phyloP scores from a whole-genome alignment of 2,329 filamentous ascomycete genomes.

The Aureobasidium melanogenum region DNA sequence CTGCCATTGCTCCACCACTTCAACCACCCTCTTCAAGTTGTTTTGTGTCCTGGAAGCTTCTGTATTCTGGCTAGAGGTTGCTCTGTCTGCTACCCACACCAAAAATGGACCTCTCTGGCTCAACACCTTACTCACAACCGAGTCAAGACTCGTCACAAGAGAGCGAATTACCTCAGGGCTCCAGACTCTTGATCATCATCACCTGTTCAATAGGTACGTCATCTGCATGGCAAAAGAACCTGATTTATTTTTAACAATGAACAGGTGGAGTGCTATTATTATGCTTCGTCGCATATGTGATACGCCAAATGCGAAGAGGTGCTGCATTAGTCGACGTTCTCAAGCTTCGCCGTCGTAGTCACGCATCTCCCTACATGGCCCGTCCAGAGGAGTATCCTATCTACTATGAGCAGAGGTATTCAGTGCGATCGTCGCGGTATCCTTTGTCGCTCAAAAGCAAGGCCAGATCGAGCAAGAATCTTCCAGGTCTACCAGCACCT shows the following conservation, averaged over 20 bases:
- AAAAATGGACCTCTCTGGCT: background rate
- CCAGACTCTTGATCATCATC: conserved; percentile 2
- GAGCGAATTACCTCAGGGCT: background rate
- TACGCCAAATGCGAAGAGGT: conserved; percentile 10
- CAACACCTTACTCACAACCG: background rate
- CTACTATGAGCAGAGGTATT: conserved; percentile 15
- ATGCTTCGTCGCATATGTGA: conserved; percentile 13
- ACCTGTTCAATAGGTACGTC: conserved; percentile 9
- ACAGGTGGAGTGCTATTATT: conserved; percentile 12
- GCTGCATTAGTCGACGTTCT: conserved; percentile 13
- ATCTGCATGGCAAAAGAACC: background rate
- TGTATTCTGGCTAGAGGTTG: background rate
- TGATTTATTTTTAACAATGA: background rate
- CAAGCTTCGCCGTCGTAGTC: conserved; percentile 12
- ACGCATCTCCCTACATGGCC: background rate
- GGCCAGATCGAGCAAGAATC: background rate
- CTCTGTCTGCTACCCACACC: background rate
- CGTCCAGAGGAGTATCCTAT: conserved; percentile 8
- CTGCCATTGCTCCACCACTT: background rate
- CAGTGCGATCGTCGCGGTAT: conserved; percentile 13
- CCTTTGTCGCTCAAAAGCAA: conserved; percentile 5
- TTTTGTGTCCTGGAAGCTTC: background rate
- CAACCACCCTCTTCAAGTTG: background rate
- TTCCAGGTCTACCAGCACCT: background rate
- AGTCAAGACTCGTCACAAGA: background rate